Evolutionary conservation across 1,284 basidiomycete species (phyloP), one percentile per base, ranked within the genome.

Genomic region (Melampsora abietis-canadensis): DNA sequence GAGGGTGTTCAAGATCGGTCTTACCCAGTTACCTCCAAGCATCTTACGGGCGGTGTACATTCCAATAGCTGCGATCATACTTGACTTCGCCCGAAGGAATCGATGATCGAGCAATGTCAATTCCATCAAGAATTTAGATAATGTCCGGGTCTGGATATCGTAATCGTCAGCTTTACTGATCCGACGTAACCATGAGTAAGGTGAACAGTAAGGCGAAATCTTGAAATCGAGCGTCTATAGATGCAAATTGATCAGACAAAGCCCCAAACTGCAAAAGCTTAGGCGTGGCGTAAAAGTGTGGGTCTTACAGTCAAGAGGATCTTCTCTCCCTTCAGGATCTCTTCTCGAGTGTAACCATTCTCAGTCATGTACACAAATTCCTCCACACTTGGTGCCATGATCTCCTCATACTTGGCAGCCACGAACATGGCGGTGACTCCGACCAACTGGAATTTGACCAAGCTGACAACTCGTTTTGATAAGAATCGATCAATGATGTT

Each of bases 81-180:
- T 93, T 0, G 95, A 94, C 83, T 94, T 95, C 76, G 90, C 94
- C 66, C 92, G 86, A 80, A 99, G 83, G 87, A 99, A 98, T 59
- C 92, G 89, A 81, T 96, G 84, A 82, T 98, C 95, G 76, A 98
- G 85, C 68, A 98, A 85, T 8, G 94, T 96, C 63, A 96, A 91
- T 83, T 99, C 96, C 81, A 94, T 95, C 81, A 98, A 84, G 86
- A 97, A 98, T 83, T 99, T 99, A 85, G 92, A 90, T 74, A 99
- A 85, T 14, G 96, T 99, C 76, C 96, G 86, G 6, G 95, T 98
- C 82, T 97, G 95, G 79, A 98, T 90, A 82, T 98, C 94, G 82
- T 98, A 99, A 83, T 97, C 92, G 84, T 99, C 96, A 34, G 96
- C 96, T 83, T 95, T 97, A 85, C 92, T 95, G 83, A 99, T 98